Evolutionary conservation across 768 basidiomycete genomes (phyloP), one percentile per base, ranked within the genome.

Genomic region (Pisolithus tinctorius): DNA sequence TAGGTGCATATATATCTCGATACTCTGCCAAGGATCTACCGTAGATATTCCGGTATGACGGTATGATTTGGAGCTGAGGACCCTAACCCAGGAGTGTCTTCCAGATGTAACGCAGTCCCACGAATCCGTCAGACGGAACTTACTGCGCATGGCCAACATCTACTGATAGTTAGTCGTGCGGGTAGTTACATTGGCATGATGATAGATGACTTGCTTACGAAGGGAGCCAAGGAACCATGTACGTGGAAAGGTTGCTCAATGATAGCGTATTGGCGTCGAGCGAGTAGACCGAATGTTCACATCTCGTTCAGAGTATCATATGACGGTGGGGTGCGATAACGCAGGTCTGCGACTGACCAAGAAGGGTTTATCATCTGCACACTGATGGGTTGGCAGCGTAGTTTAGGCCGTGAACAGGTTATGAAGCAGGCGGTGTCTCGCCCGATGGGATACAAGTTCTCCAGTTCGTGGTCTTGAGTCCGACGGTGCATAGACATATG

Each of bases 161-260:
- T 85, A 0, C 64, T 95, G 16, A 60, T 82, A 2, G 63, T 94
- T 30, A 81, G 83, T 11, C 80, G 93, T 16, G 89, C 89, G 4
- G 89, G 94, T 58, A 88, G 86, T 4, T 93, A 83, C 62, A 75
- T 84, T 6, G 93, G 93, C 1, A 92, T 95, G 7, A 88, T 94
- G 84, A 85, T 95, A 26, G 93, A 95, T 63, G 93, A 95, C 62
- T 75, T 95, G 20, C 84, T 88, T 23, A 80, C 85, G 41, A 92
- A 91, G 61, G 93, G 93, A 3, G 85, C 88, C 3, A 88, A 93
- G 60, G 93, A 95, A 63, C 93, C 92, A 45, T 95, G 91, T 92
- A 63, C 71, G 38, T 40, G 51, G 16, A 17, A 14, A 31, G 6
- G 20, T 47, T 38, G 6, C 40, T 54, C 25, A 31, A 16, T 51